These are phyloP conservation scores for Exophiala aquamarina DNA, from an alignment of 2,329 filamentous ascomycete species.

Conservation along the genomic window DNA sequence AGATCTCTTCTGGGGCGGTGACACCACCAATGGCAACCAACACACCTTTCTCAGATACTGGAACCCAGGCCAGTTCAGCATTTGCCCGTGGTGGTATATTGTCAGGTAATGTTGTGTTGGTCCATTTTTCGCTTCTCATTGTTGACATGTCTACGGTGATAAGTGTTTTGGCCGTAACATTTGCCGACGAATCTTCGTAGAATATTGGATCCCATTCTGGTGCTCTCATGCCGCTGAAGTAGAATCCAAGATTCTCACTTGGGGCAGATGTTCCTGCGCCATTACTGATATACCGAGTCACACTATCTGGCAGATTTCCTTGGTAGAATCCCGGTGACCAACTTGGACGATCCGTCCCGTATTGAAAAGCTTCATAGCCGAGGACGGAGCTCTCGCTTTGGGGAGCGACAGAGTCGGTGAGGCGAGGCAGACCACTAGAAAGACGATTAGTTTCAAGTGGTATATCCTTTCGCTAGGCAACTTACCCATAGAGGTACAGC, in stretches of 20 bases:
- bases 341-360: constrained; percentile 46
- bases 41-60: constrained; percentile 37
- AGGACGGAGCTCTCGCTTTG: constrained; percentile 42
- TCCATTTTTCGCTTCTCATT: constrained; percentile 55
- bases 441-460: not conserved
- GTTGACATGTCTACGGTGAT: constrained; percentile 61
- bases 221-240: constrained; percentile 65
- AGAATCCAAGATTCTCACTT: constrained; percentile 70
- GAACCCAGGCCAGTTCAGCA: constrained; percentile 65
- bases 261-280: constrained; percentile 65
- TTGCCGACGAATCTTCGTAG: constrained; percentile 53
- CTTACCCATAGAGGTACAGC: constrained; percentile 59
- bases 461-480: too few relatives aligned
- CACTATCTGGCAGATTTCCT: constrained; percentile 40
- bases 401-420: constrained; percentile 35
- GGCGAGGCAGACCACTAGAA: constrained; percentile 49
- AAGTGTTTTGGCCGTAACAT: constrained; percentile 52
- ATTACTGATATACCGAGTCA: constrained; percentile 64
- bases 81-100: constrained; percentile 58
- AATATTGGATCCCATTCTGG: constrained; percentile 47
- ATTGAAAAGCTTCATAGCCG: constrained; percentile 55
- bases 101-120: constrained; percentile 54
- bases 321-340: constrained; percentile 49
- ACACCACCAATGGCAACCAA: constrained; percentile 42
- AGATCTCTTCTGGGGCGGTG: constrained; percentile 26